Evolutionary conservation across 2,329 filamentous ascomycete genomes (phyloP), one percentile per base, ranked within the genome.

Genomic region (Nothophoma quercina): DNA sequence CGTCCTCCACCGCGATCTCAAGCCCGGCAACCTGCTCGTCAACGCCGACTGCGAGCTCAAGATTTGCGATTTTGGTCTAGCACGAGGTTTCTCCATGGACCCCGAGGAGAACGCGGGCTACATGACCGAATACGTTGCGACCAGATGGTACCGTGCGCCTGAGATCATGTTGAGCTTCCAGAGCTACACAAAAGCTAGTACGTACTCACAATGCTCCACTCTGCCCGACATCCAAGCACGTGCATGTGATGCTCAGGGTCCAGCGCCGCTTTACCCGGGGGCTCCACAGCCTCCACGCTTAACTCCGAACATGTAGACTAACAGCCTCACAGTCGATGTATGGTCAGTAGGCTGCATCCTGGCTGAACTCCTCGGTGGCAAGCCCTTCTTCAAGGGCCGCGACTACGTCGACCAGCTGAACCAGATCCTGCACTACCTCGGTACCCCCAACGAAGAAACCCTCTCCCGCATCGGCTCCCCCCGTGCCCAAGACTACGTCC

Each of bases 161-260:
- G 95, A 99, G 77, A 99, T 99, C 67, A 99, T 99, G 95, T 81
- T 99, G 76, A 97, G 92, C 81, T 99, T 99, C 85, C 93, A 98
- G 78, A 97, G 92, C 81, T 99, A 99, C 78, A 99, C 95, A 69
- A 99, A 99, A 91, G 95, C 95, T 65, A 99, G 95, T 98, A 86
- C 51, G 93, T 93, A 41, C 22, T 13, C 23, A 42, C 2, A 2
- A 8, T 30, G 18, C 34, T 13, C 30, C 35, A 12, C 13, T 26
- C 25, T 26, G 32, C 34, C 33, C 32, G 30, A 9, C 36, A 29
- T n/a, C 29, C 7, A 29, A 28, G 13, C 35, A 32, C 39, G 7
- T 30, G 30, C 30, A 15, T n/a, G 19, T 6, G 23, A 34, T 18
- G 38, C 30, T 29, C 44, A 40, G 44, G 39, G 36, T 35, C 46